These are phyloP conservation scores for Mariannaea sp. DNA, from an alignment of 2,329 filamentous ascomycete genomes.

Conservation along the genomic window DNA sequence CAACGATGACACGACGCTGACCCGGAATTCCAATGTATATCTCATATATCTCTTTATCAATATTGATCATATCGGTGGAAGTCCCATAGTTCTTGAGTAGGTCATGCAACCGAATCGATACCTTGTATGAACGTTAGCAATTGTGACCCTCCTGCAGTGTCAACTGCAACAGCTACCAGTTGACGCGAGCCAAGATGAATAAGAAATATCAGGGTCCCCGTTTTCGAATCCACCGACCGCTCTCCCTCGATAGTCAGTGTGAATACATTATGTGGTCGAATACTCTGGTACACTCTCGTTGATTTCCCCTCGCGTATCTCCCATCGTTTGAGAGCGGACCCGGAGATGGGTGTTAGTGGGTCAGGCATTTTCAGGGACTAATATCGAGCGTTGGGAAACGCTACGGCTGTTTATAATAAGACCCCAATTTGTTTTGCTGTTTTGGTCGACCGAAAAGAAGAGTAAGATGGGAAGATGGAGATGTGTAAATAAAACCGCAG, in stretches of 20 bases:
- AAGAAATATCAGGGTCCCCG: slow-evolving; percentile 34
- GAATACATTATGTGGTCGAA: slow-evolving; percentile 27
- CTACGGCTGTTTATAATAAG: too few relatives aligned
- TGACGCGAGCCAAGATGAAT: slow-evolving; percentile 31
- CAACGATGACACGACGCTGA: slow-evolving; percentile 34
- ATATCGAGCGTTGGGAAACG: too few relatives aligned
- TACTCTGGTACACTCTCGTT: slow-evolving; percentile 31
- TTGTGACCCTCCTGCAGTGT: neutral
- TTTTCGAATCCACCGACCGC: slow-evolving; percentile 14
- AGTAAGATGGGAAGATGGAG: too few relatives aligned
- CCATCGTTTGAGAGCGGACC: slow-evolving; percentile 38
- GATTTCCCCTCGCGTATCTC: slow-evolving; percentile 36
- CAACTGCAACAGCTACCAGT: slow-evolving; percentile 30
- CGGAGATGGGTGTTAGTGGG: slow-evolving; percentile 39
- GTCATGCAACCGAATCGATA: slow-evolving; percentile 40
- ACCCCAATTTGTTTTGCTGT: too few relatives aligned
- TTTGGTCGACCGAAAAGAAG: too few relatives aligned
- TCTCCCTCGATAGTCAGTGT: slow-evolving; percentile 40
- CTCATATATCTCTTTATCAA: slow-evolving; percentile 25
- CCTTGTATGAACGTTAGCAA: slow-evolving; percentile 21
- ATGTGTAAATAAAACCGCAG: too few relatives aligned
- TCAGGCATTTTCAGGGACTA: slow-evolving; percentile 33
- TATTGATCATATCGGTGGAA: slow-evolving; percentile 27
- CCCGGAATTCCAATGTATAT: slow-evolving; percentile 36
- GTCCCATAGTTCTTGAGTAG: slow-evolving; percentile 21